These are phyloP conservation scores for Mycena rosella DNA, from an alignment of 768 basidiomycete genomes.

Conservation along the genomic window DNA sequence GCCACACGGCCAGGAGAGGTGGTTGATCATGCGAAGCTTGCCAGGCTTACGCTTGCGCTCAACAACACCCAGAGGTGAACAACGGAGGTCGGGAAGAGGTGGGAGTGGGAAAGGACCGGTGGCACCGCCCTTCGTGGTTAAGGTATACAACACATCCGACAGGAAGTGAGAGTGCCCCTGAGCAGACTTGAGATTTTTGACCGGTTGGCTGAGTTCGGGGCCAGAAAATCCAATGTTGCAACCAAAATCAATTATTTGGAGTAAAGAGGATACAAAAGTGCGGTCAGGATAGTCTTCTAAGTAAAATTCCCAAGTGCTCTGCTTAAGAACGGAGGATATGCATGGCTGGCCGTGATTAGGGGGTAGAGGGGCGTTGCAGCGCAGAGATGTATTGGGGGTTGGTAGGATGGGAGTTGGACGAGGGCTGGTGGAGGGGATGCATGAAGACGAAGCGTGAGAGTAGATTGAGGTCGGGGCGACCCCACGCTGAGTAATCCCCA, in stretches of 20 bases:
- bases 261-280: conserved; percentile 40
- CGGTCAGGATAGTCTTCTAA: neutral
- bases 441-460: conserved; percentile 19
- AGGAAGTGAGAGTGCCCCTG: too few species aligned
- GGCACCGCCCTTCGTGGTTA: conserved; percentile 30
- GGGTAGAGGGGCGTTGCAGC: neutral
- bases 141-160: too few species aligned
- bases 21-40: too few species aligned
- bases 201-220: too few species aligned
- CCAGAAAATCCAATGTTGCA: too few species aligned
- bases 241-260: too few species aligned
- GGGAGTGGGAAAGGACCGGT: conserved; percentile 40
- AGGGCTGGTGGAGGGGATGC: conserved; percentile 26
- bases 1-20: too few species aligned
- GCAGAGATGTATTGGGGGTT: conserved; percentile 40
- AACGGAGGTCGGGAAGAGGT: conserved; percentile 32
- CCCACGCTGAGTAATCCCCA: conserved; percentile 33
- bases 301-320: conserved; percentile 2
- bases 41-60: too few species aligned
- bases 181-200: too few species aligned
- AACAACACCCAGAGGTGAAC: conserved; percentile 40
- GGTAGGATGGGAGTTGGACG: conserved; percentile 15
- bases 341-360: conserved; percentile 4
- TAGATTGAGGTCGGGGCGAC: conserved; percentile 23
- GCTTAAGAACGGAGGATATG: neutral